Percentiles rank a stretch among this genome's conserved stretches.
phyloP scores from a whole-genome alignment of 108 stramenopile genomes.

The Cyclotella cryptica region DNA sequence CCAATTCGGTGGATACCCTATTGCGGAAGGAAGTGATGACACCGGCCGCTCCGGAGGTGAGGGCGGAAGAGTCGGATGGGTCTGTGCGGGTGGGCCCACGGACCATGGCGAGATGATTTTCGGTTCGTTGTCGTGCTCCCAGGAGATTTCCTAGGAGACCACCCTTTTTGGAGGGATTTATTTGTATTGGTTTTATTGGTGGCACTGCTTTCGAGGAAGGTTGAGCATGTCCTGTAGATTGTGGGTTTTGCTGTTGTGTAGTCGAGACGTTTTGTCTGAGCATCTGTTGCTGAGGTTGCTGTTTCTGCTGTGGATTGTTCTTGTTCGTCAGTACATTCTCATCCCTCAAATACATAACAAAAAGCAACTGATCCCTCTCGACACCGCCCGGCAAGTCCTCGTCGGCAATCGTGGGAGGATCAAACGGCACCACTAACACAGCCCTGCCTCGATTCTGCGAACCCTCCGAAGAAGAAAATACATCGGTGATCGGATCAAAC shows the following conservation, averaged over 20 bases:
- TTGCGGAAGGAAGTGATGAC: constrained; percentile 42
- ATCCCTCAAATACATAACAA: constrained; percentile 57
- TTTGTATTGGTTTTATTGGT: constrained; percentile 28
- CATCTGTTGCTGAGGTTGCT: constrained; percentile 39
- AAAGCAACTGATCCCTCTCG: constrained; percentile 36
- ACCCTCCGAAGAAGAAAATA: not conserved
- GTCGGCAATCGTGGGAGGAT: constrained; percentile 37
- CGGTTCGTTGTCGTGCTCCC: constrained; percentile 72
- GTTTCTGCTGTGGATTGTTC: constrained; percentile 39
- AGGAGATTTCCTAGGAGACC: constrained; percentile 83
- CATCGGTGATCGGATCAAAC: constrained; percentile 50
- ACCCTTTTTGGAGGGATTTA: constrained; percentile 45
- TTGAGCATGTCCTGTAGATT: constrained; percentile 21
- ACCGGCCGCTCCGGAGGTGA: constrained; percentile 41
- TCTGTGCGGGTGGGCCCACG: constrained; percentile 25
- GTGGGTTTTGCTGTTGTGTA: constrained; percentile 25
- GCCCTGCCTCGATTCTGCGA: constrained; percentile 15
- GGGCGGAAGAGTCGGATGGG: constrained; percentile 15
- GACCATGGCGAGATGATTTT: constrained; percentile 68
- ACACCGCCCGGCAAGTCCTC: constrained; percentile 42
- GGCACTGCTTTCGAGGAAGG: constrained; percentile 5
- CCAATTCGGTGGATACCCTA: constrained; percentile 31
- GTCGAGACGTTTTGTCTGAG: constrained; percentile 29
- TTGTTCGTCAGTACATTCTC: constrained; percentile 36
- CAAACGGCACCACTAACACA: constrained; percentile 70